Percentiles rank a stretch among this genome's conserved stretches.
These are phyloP conservation scores for Cladosporium austrohemisphaericum DNA, from an alignment of 2,329 filamentous ascomycete species.

Conservation along the genomic window DNA sequence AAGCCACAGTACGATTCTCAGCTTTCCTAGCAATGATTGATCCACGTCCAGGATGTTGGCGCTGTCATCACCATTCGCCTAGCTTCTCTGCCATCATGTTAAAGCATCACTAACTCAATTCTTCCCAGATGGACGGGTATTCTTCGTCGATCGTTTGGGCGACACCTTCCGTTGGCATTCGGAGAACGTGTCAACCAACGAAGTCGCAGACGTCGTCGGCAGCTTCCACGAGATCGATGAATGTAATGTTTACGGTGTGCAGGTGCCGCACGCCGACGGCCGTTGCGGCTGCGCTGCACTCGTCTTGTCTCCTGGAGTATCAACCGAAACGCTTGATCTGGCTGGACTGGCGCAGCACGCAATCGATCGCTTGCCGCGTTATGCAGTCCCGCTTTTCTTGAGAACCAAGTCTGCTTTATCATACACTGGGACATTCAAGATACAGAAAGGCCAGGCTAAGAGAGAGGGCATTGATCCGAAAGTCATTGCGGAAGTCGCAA, in stretches of 20 bases:
- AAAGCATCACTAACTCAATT: too few relatives aligned
- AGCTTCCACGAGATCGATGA: slow-evolving; percentile 64
- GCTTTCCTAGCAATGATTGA: too few relatives aligned
- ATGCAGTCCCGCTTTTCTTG: slow-evolving; percentile 73
- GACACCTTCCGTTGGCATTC: slow-evolving; percentile 79
- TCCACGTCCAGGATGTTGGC: too few relatives aligned
- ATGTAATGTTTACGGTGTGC: slow-evolving; percentile 81
- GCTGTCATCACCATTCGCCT: too few relatives aligned
- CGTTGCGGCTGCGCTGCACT: slow-evolving; percentile 77
- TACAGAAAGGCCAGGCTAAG: slow-evolving; percentile 72
- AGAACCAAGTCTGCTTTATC: slow-evolving; percentile 60
- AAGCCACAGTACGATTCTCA: too few relatives aligned
- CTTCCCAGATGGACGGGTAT: slow-evolving; percentile 72
- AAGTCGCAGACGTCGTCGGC: slow-evolving; percentile 71
- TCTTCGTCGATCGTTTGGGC: slow-evolving; percentile 75
- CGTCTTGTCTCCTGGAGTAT: slow-evolving; percentile 50
- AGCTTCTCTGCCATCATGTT: too few relatives aligned
- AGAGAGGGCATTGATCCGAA: slow-evolving; percentile 67
- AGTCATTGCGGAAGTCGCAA: slow-evolving; percentile 46
- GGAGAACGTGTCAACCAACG: slow-evolving; percentile 44
- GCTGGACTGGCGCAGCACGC: slow-evolving; percentile 61
- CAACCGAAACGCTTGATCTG: slow-evolving; percentile 46
- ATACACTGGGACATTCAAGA: slow-evolving; percentile 81
- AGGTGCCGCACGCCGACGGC: slow-evolving; percentile 75
- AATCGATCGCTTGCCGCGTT: slow-evolving; percentile 59